Conservation (phyloP, 164 flowering plant genomes). For the Annona cherimola region DNA sequence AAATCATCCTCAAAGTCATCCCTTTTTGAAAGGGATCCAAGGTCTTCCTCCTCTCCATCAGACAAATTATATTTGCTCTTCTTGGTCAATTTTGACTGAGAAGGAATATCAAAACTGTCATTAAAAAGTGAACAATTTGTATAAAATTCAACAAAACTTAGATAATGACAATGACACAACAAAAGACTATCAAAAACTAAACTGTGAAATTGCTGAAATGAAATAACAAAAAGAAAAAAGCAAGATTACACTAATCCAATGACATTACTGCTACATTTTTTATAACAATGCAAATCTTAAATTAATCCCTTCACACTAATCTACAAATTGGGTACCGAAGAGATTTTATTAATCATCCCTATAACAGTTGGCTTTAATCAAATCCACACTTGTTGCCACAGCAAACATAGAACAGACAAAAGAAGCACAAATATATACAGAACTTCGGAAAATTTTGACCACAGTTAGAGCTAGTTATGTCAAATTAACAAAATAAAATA, state of each 20-base stretch:
- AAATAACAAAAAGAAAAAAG: no score
- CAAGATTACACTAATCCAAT: no score
- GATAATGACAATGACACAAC: neutral
- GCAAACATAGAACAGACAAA: neutral
- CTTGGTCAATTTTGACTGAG: constrained; percentile 53
- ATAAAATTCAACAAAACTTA: neutral
- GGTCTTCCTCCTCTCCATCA: constrained; percentile 91
- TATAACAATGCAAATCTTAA: no score
- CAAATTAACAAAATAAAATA: no score
- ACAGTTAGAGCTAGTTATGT: neutral
- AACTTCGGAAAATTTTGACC: neutral
- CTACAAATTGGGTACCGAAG: no score
- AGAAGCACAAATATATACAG: neutral
- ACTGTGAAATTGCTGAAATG: no score
- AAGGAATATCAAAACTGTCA: neutral
- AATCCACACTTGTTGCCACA: neutral
- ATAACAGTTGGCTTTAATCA: neutral
- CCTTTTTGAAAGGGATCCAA: constrained; percentile 35
- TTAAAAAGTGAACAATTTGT: neutral
- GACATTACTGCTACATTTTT: no score
- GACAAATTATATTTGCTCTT: constrained; percentile 76
- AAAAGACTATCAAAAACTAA: no score
- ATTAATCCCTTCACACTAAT: no score
- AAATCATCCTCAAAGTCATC: constrained; percentile 90
- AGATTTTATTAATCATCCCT: no score